These are phyloP conservation scores for Lentinula sp. DNA, from an alignment of 768 basidiomycete genomes.

Conservation along the genomic window DNA sequence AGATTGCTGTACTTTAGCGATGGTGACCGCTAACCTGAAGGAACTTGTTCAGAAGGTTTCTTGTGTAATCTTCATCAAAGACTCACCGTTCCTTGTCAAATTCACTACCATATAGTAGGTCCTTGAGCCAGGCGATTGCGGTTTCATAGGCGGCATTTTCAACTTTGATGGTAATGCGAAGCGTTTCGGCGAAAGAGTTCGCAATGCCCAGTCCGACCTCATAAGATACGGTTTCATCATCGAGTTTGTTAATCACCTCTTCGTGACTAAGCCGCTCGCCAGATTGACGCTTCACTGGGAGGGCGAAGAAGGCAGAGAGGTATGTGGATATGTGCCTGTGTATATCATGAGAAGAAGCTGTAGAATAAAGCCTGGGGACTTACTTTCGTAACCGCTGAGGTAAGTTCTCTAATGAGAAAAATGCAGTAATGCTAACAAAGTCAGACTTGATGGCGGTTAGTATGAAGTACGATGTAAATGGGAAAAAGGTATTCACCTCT, in stretches of 20 bases:
- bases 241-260: constrained; percentile 85
- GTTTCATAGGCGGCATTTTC: constrained; percentile 73
- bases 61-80: not conserved
- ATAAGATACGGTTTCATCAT: constrained; percentile 88
- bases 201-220: constrained; percentile 63
- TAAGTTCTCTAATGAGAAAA: constrained; percentile 70
- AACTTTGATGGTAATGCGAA: constrained; percentile 79
- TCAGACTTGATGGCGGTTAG: constrained; percentile 60
- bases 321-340: constrained; percentile 73
- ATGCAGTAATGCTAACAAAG: constrained; percentile 78
- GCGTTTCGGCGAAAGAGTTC: constrained; percentile 63
- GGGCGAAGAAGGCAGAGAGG: constrained; percentile 79
- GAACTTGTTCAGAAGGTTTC: not conserved
- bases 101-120: constrained; percentile 67
- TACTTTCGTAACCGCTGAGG: constrained; percentile 75
- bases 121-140: constrained; percentile 81
- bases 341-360: constrained; percentile 5
- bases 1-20: constrained; percentile 86
- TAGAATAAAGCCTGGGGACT: constrained; percentile 15
- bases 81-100: constrained; percentile 76
- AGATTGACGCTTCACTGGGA: constrained; percentile 67
- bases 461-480: not conserved
- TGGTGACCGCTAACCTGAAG: constrained; percentile 69
- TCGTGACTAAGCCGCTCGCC: constrained; percentile 78
- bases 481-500: constrained; percentile 39